phyloP scores from a whole-genome alignment of 345 rosid genomes.

The Geranium rotundifolium region DNA sequence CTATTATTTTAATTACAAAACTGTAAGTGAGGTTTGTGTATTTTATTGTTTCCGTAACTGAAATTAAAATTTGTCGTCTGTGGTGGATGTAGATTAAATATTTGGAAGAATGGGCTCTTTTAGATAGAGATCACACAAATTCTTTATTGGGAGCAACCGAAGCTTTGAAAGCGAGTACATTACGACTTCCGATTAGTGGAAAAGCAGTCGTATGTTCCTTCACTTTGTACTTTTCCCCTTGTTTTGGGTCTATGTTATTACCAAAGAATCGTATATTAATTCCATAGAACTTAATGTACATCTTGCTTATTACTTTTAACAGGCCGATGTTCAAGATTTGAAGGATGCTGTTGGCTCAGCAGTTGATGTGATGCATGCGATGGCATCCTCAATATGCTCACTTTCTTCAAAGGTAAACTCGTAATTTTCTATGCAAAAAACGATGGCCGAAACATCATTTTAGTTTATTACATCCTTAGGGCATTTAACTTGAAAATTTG shows the following conservation, averaged over 20 bases:
- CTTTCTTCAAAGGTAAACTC: constrained; percentile 47
- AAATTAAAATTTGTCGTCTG: constrained; percentile 3
- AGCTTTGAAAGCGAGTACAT: constrained; percentile 90
- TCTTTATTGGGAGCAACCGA: constrained; percentile 75
- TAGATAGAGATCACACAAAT: constrained; percentile 60
- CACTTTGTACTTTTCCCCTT: not conserved
- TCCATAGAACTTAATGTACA: constrained; percentile 8
- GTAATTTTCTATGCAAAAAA: not conserved
- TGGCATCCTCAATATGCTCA: constrained; percentile 73
- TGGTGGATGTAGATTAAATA: constrained; percentile 36
- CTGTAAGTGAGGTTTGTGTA: not conserved
- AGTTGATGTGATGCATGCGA: constrained; percentile 73
- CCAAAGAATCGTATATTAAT: not conserved
- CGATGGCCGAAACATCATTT: no score
- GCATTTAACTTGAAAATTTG: not conserved
- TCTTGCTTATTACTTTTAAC: constrained; percentile 1
- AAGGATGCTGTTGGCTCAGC: constrained; percentile 87
- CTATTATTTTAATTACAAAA: not conserved
- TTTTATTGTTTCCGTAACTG: constrained; percentile 3
- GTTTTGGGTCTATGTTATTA: not conserved
- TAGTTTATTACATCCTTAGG: no score
- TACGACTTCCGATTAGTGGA: constrained; percentile 83
- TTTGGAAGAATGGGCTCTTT: constrained; percentile 73
- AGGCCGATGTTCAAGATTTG: constrained; percentile 72
- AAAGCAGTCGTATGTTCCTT: constrained; percentile 48